Conservation (phyloP, 2,329 filamentous ascomycete genomes). For the Aspergillus intermedius region DNA sequence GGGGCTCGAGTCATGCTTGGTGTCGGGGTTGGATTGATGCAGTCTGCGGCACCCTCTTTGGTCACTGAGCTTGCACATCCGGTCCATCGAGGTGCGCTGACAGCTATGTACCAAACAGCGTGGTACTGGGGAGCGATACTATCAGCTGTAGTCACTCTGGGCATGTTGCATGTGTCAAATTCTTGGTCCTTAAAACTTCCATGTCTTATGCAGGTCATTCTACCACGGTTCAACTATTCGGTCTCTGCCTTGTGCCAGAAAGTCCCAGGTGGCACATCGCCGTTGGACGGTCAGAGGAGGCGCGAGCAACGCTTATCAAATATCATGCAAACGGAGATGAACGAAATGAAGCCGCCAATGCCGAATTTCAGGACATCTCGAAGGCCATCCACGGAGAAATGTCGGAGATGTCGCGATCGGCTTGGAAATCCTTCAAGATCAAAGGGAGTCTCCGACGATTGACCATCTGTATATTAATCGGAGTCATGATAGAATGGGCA, state of each 20-base stretch:
- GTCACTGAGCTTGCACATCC: too few relatives aligned
- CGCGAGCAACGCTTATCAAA: slow-evolving; percentile 54
- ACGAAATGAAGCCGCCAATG: slow-evolving; percentile 56
- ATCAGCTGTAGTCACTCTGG: too few relatives aligned
- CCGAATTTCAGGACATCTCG: slow-evolving; percentile 61
- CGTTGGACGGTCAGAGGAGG: slow-evolving; percentile 58
- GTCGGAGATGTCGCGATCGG: slow-evolving; percentile 45
- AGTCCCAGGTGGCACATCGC: slow-evolving; percentile 60
- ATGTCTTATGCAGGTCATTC: too few relatives aligned
- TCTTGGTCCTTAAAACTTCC: too few relatives aligned
- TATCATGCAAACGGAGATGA: slow-evolving; percentile 58
- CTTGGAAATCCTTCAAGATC: slow-evolving; percentile 56
- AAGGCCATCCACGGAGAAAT: slow-evolving; percentile 57
- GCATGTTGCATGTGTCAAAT: too few relatives aligned
- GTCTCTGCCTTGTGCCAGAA: slow-evolving; percentile 48
- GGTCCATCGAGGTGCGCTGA: too few relatives aligned
- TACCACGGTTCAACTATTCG: neutral
- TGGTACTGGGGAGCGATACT: too few relatives aligned
- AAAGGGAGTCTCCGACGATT: slow-evolving; percentile 60
- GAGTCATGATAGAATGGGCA: slow-evolving; percentile 62
- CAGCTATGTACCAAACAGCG: too few relatives aligned
- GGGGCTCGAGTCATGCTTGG: too few relatives aligned
- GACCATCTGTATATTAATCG: slow-evolving; percentile 57
- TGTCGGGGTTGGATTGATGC: too few relatives aligned
- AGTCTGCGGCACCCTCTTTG: too few relatives aligned